Evolutionary conservation across 73 alveolate species (phyloP).

Genomic region (Paramecium caudatum): DNA sequence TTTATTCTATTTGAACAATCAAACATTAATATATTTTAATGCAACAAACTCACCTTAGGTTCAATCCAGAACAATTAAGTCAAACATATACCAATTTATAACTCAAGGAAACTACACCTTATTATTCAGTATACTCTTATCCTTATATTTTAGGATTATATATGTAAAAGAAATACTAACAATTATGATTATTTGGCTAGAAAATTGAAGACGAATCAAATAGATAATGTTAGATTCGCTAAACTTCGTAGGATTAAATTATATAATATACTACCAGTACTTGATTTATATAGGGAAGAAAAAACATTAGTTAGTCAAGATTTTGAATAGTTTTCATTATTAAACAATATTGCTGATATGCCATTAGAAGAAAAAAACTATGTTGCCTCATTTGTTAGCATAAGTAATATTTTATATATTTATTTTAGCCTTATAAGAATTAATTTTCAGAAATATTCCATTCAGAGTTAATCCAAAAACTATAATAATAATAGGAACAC

Average conservation of each 20-base stretch:
- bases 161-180: background rate
- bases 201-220: background rate
- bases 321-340: background rate
- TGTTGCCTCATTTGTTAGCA: slow-evolving; percentile 3
- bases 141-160: background rate
- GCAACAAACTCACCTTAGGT: background rate
- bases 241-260: background rate
- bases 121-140: background rate
- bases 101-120: background rate
- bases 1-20: slow-evolving; percentile 15
- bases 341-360: background rate
- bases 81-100: background rate
- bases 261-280: background rate
- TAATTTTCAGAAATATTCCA: background rate
- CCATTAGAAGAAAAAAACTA: background rate
- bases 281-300: background rate
- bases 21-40: background rate
- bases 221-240: background rate
- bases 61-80: background rate
- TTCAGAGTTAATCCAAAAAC: background rate
- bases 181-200: slow-evolving; percentile 7
- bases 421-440: slow-evolving; percentile 1
- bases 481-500: background rate
- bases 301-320: background rate
- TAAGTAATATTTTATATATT: background rate